phyloP scores from a whole-genome alignment of 75 land plant genomes.

The Pseudotsuga menziesii region DNA sequence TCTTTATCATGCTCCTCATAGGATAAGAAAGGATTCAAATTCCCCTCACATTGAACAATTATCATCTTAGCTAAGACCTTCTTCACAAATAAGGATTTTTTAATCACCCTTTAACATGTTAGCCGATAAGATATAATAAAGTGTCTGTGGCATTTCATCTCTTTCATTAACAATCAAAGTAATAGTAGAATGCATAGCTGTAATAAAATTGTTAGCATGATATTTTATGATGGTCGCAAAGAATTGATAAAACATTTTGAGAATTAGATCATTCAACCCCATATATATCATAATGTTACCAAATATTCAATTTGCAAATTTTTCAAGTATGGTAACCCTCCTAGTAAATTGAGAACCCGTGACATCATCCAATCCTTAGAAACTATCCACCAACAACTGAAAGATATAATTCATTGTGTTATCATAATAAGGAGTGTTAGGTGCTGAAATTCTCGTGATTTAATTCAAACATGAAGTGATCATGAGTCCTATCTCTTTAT shows the following conservation, averaged over 20 bases:
- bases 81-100: background rate
- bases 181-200: background rate
- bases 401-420: too few species aligned
- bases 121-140: background rate
- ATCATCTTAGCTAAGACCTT: background rate
- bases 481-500: too few species aligned
- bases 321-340: background rate
- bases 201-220: background rate
- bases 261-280: background rate
- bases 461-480: background rate
- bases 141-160: background rate
- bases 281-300: background rate
- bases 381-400: background rate
- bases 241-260: background rate
- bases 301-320: background rate
- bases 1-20: background rate
- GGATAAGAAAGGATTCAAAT: too few species aligned
- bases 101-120: background rate
- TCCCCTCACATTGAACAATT: background rate
- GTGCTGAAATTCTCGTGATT: background rate
- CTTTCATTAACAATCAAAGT: background rate
- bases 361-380: background rate
- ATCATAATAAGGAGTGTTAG: too few species aligned
- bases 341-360: background rate
- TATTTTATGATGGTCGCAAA: background rate